Evolutionary conservation across 2,329 filamentous ascomycete species (phyloP).

Genomic region (Pestalotiopsis sp.): DNA sequence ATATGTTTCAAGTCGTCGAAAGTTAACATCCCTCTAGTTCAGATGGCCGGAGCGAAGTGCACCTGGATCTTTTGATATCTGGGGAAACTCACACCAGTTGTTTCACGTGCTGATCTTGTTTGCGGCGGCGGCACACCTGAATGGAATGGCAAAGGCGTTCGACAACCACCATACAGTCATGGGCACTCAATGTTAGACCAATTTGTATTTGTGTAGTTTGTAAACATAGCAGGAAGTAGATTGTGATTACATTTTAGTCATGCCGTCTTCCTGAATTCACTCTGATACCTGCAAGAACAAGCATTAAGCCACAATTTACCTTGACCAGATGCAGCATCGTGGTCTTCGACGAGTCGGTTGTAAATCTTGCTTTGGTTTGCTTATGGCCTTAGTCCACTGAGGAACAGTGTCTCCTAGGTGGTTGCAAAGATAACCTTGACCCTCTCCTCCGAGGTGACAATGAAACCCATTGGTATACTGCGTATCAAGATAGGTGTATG

Average conservation of each 20-base stretch:
- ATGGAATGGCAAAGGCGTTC: constrained; percentile 80
- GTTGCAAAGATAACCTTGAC: no score
- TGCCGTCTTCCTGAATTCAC: not conserved
- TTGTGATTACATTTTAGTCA: no score
- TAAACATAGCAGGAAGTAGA: not conserved
- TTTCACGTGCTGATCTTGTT: constrained; percentile 89
- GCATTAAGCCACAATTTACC: no score
- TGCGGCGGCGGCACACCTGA: constrained; percentile 79
- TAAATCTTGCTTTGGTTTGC: no score
- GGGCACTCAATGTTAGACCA: constrained; percentile 46
- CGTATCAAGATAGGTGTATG: no score
- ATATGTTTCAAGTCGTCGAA: not conserved
- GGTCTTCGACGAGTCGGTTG: no score
- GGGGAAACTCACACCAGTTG: constrained; percentile 92
- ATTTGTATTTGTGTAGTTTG: not conserved
- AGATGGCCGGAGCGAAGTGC: constrained; percentile 80
- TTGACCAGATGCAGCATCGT: no score
- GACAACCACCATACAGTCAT: constrained; percentile 73
- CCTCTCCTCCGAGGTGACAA: no score
- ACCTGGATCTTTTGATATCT: constrained; percentile 83
- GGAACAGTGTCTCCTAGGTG: no score
- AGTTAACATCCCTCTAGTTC: constrained; percentile 41
- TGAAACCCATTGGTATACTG: no score
- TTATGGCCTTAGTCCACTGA: no score
- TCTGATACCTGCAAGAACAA: no score